These are phyloP conservation scores for Clitopilus hobsonii DNA, from an alignment of 768 basidiomycete genomes.

Conservation along the genomic window DNA sequence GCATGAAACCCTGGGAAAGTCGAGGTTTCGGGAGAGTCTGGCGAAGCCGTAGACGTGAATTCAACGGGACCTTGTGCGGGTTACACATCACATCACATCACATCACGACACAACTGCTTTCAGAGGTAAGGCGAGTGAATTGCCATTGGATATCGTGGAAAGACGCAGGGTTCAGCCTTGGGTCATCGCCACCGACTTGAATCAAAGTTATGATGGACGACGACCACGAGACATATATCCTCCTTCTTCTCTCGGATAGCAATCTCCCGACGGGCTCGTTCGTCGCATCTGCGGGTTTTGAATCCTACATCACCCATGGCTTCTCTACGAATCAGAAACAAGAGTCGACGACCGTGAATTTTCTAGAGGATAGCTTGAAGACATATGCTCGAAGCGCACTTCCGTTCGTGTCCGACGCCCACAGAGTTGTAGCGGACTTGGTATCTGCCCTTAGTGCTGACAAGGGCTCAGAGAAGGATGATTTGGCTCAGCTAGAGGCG, in stretches of 20 bases:
- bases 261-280: slow-evolving; percentile 98
- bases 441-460: slow-evolving; percentile 2
- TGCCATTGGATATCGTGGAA: too few relatives aligned
- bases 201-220: slow-evolving; percentile 29
- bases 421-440: slow-evolving; percentile 34
- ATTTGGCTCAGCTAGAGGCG: slow-evolving; percentile 12
- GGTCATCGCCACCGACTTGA: too few relatives aligned
- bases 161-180: too few relatives aligned
- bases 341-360: slow-evolving; percentile 41
- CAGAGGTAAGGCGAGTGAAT: too few relatives aligned
- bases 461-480: slow-evolving; percentile 2
- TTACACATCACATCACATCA: too few relatives aligned
- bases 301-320: slow-evolving; percentile 87
- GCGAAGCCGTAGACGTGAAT: too few relatives aligned
- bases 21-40: too few relatives aligned
- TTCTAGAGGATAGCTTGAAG: slow-evolving; percentile 67
- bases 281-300: slow-evolving; percentile 90
- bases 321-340: slow-evolving; percentile 36
- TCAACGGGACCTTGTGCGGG: too few relatives aligned
- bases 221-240: slow-evolving; percentile 58
- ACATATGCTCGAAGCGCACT: slow-evolving; percentile 76
- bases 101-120: too few relatives aligned
- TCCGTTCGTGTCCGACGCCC: slow-evolving; percentile 75
- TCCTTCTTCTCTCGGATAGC: slow-evolving; percentile 82
- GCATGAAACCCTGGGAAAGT: too few relatives aligned